Evolutionary conservation across 1,139 yeast species (phyloP), one percentile per base, ranked within the genome.

Genomic region (Citeromyces hawaiiensis): DNA sequence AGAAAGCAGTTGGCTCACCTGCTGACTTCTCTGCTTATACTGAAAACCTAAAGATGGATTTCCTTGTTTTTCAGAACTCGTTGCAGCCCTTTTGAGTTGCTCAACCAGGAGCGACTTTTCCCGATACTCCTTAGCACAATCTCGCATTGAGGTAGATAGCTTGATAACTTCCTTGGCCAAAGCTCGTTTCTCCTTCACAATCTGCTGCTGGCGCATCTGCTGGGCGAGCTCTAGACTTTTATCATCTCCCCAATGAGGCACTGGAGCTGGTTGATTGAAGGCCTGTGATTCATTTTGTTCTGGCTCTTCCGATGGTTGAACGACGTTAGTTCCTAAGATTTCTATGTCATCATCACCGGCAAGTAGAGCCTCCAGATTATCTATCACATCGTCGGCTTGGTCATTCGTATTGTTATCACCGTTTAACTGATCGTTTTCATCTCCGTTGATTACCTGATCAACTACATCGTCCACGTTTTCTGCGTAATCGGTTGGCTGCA

Each of bases 251-350:
- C 48, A 50, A 35, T 62, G 66, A 10, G 56, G 54, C 0, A 60
- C 63, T 1, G 66, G 65, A 0, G 57, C 64, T 0, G 69, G 68
- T 31, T 47, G 46, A 42, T 63, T 61, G 44, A 43, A 57, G 8
- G n/a, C 14, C 11, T 4, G 17, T 7, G 7, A 10, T 10, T 13
- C 10, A 14, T 17, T 23, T 16, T 13, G 17, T 10, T 30, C 17
- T n/a, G 34, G 34, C 15, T 25, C 30, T 35, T n/a, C 19, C 16
- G 37, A 31, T 15, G 41, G 42, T 21, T 36, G 36, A 8, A 46
- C 37, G 7, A 35, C 29, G 5, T 46, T 39, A n/a, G 47, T 42
- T 9, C 45, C 43, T 3, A 45, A 39, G 15, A 46, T 44, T n/a
- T 42, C 35, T 8, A 48, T 43, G 36, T 49, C 52, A 36, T 47